Percentiles rank a stretch among this genome's conserved stretches.
phyloP scores from a whole-genome alignment of 139 green algal genomes.

The Coccomyxa sp. region DNA sequence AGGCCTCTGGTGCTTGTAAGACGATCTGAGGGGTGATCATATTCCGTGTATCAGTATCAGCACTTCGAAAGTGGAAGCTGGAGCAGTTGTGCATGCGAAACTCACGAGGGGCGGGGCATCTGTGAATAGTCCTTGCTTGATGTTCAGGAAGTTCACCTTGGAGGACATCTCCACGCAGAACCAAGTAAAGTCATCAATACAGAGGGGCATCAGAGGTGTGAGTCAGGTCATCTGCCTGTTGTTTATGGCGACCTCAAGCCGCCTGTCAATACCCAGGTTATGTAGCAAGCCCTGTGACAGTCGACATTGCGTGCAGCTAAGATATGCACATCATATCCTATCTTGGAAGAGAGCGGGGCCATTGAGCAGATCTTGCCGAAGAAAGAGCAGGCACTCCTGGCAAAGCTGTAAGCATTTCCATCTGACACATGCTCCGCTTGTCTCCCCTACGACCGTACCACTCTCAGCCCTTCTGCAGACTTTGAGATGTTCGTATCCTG shows the following conservation, averaged over 20 bases:
- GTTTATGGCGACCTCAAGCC: too few species aligned
- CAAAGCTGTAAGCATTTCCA: constrained; percentile 90
- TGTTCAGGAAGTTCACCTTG: constrained; percentile 34
- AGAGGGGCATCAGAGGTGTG: constrained; percentile 76
- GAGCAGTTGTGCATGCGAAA: too few species aligned
- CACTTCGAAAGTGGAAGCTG: too few species aligned
- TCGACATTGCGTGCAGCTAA: constrained; percentile 48
- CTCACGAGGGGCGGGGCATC: too few species aligned
- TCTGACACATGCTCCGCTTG: too few species aligned
- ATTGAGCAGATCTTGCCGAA: constrained; percentile 95
- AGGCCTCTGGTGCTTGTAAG: too few species aligned
- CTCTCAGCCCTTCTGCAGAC: background rate
- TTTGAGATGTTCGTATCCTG: too few species aligned
- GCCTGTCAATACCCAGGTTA: too few species aligned
- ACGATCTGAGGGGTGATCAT: too few species aligned
- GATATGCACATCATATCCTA: constrained; percentile 85
- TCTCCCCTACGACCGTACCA: background rate
- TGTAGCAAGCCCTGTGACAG: background rate
- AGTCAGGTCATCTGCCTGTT: too few species aligned
- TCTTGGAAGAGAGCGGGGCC: constrained; percentile 66
- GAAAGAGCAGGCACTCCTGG: constrained; percentile 81
- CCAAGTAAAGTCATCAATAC: constrained; percentile 86
- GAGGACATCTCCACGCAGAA: constrained; percentile 43
- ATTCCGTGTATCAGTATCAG: too few species aligned
- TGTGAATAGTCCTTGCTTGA: too few species aligned